Conservation (phyloP, 805 yeast species). For the Ogataea naganishii region DNA sequence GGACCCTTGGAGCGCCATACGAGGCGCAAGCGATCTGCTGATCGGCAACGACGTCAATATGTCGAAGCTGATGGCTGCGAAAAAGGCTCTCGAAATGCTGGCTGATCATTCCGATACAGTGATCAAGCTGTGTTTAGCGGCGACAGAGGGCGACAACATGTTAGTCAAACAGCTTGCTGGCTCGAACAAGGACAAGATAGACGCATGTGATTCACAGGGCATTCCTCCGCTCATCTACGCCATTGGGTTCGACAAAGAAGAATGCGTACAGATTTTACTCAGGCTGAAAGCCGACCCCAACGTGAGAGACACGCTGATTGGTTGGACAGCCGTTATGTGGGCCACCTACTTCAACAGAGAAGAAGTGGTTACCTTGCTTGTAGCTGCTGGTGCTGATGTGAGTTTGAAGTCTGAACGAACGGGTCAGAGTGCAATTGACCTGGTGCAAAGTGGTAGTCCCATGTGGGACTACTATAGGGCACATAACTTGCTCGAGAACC, state of each 20-base stretch:
- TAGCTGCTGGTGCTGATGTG: conserved; percentile 60
- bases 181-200: conserved; percentile 16
- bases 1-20: conserved; percentile 25
- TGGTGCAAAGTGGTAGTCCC: conserved; percentile 48
- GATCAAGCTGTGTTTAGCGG: conserved; percentile 28
- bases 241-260: conserved; percentile 41
- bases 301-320: conserved; percentile 36
- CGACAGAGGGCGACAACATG: conserved; percentile 27
- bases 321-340: conserved; percentile 80
- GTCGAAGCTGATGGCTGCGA: conserved; percentile 27
- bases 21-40: conserved; percentile 11
- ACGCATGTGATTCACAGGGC: conserved; percentile 36
- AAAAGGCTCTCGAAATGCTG: conserved; percentile 23
- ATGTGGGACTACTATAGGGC: conserved; percentile 49
- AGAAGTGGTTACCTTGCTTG: conserved; percentile 43
- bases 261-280: conserved; percentile 39
- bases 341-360: conserved; percentile 58
- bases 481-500: conserved; percentile 32
- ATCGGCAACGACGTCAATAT: conserved; percentile 19
- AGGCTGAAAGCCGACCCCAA: conserved; percentile 40
- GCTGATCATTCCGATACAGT: conserved; percentile 20
- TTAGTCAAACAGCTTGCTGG: conserved; percentile 17
- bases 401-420: conserved; percentile 27
- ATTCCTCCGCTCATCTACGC: conserved; percentile 43
- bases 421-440: conserved; percentile 43